phyloP scores from a whole-genome alignment of 78 protist species.

The Blattamonas nauphoetae region DNA sequence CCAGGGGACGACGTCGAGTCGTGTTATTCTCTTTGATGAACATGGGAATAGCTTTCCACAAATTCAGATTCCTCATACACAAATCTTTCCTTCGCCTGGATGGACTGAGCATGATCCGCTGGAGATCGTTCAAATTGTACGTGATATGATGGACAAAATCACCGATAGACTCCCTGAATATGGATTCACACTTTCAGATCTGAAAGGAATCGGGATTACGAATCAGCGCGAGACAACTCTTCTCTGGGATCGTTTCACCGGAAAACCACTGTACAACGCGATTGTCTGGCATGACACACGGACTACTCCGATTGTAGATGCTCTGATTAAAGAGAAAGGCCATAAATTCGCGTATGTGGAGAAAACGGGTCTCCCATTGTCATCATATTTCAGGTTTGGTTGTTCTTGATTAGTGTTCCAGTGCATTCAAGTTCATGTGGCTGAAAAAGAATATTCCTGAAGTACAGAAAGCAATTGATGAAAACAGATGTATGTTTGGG shows the following conservation, averaged over 20 bases:
- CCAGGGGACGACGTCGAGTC: conserved; percentile 84
- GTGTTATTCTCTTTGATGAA: conserved; percentile 61
- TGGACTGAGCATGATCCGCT: conserved; percentile 81
- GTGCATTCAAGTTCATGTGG: conserved; percentile 70
- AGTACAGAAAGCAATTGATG: neutral
- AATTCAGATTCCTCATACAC: conserved; percentile 32
- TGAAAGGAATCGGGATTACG: conserved; percentile 74
- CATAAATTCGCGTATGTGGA: neutral
- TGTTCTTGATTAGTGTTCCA: conserved; percentile 58
- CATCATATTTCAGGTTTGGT: conserved; percentile 16
- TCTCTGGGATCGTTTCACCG: conserved; percentile 63
- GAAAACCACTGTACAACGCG: conserved; percentile 71
- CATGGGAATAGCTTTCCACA: neutral
- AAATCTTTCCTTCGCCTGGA: conserved; percentile 31
- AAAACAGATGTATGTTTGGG: conserved; percentile 55
- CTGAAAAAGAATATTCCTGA: conserved; percentile 62
- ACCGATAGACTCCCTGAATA: neutral
- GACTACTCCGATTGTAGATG: conserved; percentile 21
- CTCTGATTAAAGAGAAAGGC: neutral
- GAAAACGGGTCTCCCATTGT: conserved; percentile 81
- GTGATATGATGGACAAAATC: conserved; percentile 33
- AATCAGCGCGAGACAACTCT: conserved; percentile 87
- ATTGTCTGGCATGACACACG: conserved; percentile 60
- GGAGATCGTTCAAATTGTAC: conserved; percentile 40
- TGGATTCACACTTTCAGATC: neutral